phyloP scores from a whole-genome alignment of 1,284 basidiomycete genomes.

The Stereum hirsutum region DNA sequence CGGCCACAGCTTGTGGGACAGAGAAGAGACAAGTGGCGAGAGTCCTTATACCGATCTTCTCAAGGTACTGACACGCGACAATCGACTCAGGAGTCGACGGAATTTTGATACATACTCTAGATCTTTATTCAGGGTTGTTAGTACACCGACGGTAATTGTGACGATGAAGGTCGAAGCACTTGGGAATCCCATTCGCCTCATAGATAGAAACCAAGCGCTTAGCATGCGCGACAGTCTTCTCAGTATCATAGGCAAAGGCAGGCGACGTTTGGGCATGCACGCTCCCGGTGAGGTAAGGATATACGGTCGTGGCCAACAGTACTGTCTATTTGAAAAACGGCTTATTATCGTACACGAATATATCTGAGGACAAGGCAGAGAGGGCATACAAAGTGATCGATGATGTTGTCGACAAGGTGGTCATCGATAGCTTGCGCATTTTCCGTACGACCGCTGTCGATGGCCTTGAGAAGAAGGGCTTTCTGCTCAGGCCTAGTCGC shows the following conservation, averaged over 20 bases:
- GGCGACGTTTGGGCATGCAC: slow-evolving; percentile 40
- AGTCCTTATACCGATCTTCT: slow-evolving; percentile 31
- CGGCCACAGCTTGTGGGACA: slow-evolving; percentile 36
- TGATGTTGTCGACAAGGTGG: slow-evolving; percentile 22
- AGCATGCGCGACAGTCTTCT: slow-evolving; percentile 36
- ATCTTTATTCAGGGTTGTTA: slow-evolving; percentile 15
- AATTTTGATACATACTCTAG: slow-evolving; percentile 42
- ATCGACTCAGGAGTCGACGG: slow-evolving; percentile 36
- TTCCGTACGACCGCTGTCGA: slow-evolving; percentile 26
- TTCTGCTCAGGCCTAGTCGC: slow-evolving; percentile 25
- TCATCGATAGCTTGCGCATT: slow-evolving; percentile 14
- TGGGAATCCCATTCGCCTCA: slow-evolving; percentile 32
- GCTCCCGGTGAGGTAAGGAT: slow-evolving; percentile 34
- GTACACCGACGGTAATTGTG: background rate
- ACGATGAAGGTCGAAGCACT: slow-evolving; percentile 15
- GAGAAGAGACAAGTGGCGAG: slow-evolving; percentile 40
- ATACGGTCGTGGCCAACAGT: slow-evolving; percentile 33
- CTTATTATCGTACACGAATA: background rate
- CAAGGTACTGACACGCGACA: slow-evolving; percentile 32
- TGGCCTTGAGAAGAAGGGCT: slow-evolving; percentile 22
- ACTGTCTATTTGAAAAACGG: slow-evolving; percentile 25
- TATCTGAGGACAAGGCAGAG: background rate
- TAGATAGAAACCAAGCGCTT: slow-evolving; percentile 33
- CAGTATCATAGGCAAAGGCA: slow-evolving; percentile 30
- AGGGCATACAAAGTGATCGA: slow-evolving; percentile 31